phyloP scores from a whole-genome alignment of 768 basidiomycete genomes.

The Mycena venus region DNA sequence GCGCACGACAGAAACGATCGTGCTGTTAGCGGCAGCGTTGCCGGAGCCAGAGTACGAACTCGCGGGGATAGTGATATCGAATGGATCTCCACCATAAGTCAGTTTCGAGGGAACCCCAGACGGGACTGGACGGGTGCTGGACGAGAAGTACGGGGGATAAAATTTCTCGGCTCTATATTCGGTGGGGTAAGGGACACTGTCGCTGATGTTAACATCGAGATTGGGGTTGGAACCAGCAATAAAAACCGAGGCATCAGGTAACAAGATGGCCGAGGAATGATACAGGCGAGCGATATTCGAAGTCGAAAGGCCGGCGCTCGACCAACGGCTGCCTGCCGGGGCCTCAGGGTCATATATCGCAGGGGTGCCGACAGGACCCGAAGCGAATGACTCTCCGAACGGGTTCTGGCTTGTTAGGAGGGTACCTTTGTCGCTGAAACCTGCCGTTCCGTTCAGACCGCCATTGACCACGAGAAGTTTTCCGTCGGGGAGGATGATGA shows the following conservation, averaged over 20 bases:
- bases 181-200: constrained; percentile 69
- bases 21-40: constrained; percentile 79
- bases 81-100: constrained; percentile 85
- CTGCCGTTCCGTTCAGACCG: constrained; percentile 77
- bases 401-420: constrained; percentile 66
- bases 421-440: constrained; percentile 67
- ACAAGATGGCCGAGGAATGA: constrained; percentile 90
- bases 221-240: constrained; percentile 96
- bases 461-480: constrained; percentile 90
- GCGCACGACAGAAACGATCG: constrained; percentile 83
- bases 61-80: constrained; percentile 80
- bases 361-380: constrained; percentile 84
- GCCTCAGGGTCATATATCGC: constrained; percentile 86
- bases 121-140: constrained; percentile 77
- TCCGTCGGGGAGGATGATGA: constrained; percentile 85
- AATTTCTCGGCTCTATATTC: constrained; percentile 88
- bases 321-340: constrained; percentile 82
- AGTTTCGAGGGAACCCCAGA: constrained; percentile 78
- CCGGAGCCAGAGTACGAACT: constrained; percentile 75
- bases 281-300: constrained; percentile 86
- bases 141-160: constrained; percentile 91
- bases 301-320: constrained; percentile 69
- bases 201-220: constrained; percentile 76
- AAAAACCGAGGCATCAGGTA: constrained; percentile 88
- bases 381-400: constrained; percentile 78